These are phyloP conservation scores for Rossbeevera mucosa DNA, from an alignment of 768 basidiomycete species.

Conservation along the genomic window DNA sequence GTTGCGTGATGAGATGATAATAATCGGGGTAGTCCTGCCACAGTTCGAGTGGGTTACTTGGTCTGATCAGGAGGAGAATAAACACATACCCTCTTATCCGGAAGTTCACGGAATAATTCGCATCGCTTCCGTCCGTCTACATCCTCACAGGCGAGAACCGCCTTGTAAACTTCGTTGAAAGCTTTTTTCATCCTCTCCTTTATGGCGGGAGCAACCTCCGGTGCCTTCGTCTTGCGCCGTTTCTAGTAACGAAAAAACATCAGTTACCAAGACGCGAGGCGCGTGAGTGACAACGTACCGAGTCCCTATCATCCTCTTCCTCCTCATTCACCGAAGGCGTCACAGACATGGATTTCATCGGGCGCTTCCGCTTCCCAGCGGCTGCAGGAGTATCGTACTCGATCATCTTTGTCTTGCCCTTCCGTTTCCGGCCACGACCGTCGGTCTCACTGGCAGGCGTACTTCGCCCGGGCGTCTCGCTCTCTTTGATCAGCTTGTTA, in stretches of 20 bases:
- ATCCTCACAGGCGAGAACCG: slow-evolving; percentile 69
- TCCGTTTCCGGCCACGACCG: slow-evolving; percentile 50
- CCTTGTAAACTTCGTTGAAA: slow-evolving; percentile 70
- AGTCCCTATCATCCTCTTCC: slow-evolving; percentile 74
- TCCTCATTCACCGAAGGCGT: slow-evolving; percentile 71
- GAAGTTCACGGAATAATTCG: slow-evolving; percentile 85
- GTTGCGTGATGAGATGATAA: slow-evolving; percentile 80
- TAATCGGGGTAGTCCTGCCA: slow-evolving; percentile 88
- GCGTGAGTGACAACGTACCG: slow-evolving; percentile 38
- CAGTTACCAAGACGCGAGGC: not conserved
- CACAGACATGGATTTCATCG: slow-evolving; percentile 66
- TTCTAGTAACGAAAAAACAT: slow-evolving; percentile 45
- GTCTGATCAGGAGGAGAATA: not conserved
- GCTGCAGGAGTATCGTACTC: slow-evolving; percentile 45
- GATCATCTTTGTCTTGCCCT: slow-evolving; percentile 56
- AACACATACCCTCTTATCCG: slow-evolving; percentile 60
- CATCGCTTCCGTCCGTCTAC: slow-evolving; percentile 73
- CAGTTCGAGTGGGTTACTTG: slow-evolving; percentile 8
- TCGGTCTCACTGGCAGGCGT: slow-evolving; percentile 64
- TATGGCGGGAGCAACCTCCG: slow-evolving; percentile 53
- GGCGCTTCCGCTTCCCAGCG: slow-evolving; percentile 70
- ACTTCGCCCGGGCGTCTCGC: slow-evolving; percentile 56
- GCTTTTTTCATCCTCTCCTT: slow-evolving; percentile 82
- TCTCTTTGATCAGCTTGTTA: slow-evolving; percentile 55
- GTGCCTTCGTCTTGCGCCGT: slow-evolving; percentile 72